A percentile compares a stretch with the other conserved stretches of the same genome.
Conservation (phyloP, 192 early-diverging fungal species). For the Linnemannia exigua region DNA sequence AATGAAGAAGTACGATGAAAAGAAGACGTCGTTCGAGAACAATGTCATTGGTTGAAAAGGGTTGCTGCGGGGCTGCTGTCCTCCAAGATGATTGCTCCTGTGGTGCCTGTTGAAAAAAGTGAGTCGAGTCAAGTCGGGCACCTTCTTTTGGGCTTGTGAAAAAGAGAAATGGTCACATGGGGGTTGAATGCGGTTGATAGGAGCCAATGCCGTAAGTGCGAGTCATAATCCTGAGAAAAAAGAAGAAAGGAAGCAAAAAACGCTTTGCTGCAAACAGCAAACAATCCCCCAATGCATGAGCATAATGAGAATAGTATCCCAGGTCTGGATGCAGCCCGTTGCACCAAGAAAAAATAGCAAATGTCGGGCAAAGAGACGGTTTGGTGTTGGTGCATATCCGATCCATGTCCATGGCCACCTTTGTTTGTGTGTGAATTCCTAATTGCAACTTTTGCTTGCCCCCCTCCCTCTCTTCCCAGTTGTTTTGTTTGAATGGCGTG, state of each 20-base stretch:
- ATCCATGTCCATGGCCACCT: neutral
- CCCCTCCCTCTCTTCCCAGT: too few species aligned
- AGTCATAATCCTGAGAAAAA: neutral
- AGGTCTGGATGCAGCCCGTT: neutral
- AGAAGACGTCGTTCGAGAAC: neutral
- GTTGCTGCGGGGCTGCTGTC: neutral
- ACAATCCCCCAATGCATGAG: neutral
- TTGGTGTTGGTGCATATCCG: neutral
- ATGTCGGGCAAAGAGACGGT: neutral
- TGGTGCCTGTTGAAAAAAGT: neutral
- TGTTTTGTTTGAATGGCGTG: neutral
- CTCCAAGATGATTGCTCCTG: too few species aligned
- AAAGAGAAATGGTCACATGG: neutral
- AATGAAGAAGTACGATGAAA: neutral
- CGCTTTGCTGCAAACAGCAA: neutral
- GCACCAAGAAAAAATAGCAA: neutral
- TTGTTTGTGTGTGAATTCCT: neutral
- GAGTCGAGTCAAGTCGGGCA: neutral
- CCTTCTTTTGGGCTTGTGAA: neutral
- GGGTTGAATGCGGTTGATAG: neutral
- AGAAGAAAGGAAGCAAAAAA: too few species aligned
- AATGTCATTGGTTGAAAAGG: neutral
- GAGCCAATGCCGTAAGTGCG: neutral
- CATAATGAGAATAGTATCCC: neutral
- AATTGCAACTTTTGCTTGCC: neutral